A percentile compares a stretch with the other conserved stretches of the same genome.
These are phyloP conservation scores for Zelonia costaricensis DNA, from an alignment of 208 protist species.

Conservation along the genomic window DNA sequence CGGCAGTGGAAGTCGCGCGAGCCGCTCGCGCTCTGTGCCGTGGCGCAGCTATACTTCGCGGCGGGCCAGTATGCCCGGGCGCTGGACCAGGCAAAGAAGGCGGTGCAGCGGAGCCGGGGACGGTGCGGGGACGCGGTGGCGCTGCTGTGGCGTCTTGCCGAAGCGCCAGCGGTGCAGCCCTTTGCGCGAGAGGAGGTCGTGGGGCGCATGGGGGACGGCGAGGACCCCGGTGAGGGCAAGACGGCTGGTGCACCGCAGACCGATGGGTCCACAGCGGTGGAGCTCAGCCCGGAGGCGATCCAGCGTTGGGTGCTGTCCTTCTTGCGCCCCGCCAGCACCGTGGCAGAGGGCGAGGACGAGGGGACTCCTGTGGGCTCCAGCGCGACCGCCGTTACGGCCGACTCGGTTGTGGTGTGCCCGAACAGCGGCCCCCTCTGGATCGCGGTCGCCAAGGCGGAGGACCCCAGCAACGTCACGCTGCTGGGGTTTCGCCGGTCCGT, in stretches of 20 bases:
- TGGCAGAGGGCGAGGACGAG: too few species aligned
- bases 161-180: constrained; percentile 20
- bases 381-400: not conserved
- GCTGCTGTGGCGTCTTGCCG: constrained; percentile 66
- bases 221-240: not conserved
- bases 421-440: constrained; percentile 72
- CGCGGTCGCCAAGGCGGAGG: constrained; percentile 43
- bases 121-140: constrained; percentile 66
- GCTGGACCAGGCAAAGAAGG: constrained; percentile 63
- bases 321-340: too few species aligned
- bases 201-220: not conserved
- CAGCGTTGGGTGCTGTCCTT: constrained; percentile 25
- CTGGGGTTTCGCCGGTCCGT: constrained; percentile 62
- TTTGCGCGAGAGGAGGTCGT: constrained; percentile 13
- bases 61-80: constrained; percentile 58
- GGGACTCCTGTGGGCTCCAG: too few species aligned
- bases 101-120: constrained; percentile 36
- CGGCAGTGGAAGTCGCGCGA: constrained; percentile 68
- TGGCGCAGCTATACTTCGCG: constrained; percentile 75
- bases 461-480: constrained; percentile 71
- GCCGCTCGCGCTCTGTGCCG: constrained; percentile 62
- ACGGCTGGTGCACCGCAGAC: not conserved
- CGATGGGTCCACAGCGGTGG: not conserved
- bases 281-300: constrained; percentile 4
- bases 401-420: constrained; percentile 6